Evolutionary conservation across 805 yeast genomes (phyloP), one percentile per base, ranked within the genome.

Genomic region (Kuraishia molischiana): DNA sequence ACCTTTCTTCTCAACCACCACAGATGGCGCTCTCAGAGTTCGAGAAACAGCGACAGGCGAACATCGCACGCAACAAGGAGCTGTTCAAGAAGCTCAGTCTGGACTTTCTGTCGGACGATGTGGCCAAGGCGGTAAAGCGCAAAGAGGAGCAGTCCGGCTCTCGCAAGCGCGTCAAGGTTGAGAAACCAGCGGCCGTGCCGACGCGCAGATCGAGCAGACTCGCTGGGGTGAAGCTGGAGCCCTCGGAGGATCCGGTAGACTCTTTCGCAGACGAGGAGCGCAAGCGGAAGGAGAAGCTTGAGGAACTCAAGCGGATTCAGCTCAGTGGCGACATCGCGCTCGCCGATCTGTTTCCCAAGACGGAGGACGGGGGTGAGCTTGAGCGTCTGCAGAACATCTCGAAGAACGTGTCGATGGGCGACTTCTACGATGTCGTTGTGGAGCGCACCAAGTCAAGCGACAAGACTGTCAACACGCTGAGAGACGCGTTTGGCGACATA

Each of bases 1-100:
- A n/a, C n/a, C n/a, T n/a, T n/a, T n/a, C n/a, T n/a, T n/a, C n/a
- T n/a, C n/a, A n/a, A n/a, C n/a, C n/a, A n/a, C n/a, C n/a, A n/a
- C n/a, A n/a, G n/a, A 57, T 57, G 61, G 49, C 43, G 6, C 42
- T 79, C 22, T 71, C 83, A 2, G 85, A 78, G 26, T 80, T 84
- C 51, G 92, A 84, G 55, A 71, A 64, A 48, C 78, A 77, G 51
- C 59, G 94, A 41, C 78, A 72, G 50, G 85, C 75, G 41, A 86
- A 85, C 52, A 92, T 90, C 42, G 84, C 77, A 44, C 67, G 97
- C 36, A 92, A 90, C 58, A 77, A 78, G 54, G 84, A 77, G 45
- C 69, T 89, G 19, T 64, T 90, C 37, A 68, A 74, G 47, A 76
- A 80, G 45, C 66, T 90, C 45, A 82, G 86, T 45, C 64, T 90